Conservation (phyloP, 192 early-diverging fungal species). For the Phycomyces nitens region DNA sequence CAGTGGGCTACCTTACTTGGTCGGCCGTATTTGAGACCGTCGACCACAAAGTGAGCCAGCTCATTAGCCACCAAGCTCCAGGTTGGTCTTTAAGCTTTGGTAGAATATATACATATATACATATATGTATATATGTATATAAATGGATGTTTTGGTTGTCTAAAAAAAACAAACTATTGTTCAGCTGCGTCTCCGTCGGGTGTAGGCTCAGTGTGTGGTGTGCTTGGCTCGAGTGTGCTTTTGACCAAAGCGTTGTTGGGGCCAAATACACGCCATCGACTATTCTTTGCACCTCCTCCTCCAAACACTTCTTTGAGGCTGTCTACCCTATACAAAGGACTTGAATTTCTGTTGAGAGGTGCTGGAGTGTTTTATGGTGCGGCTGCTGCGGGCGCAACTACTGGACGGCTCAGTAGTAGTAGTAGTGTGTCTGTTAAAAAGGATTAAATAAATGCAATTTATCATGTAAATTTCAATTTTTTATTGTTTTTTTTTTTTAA, state of each 20-base stretch:
- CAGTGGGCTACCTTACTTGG: conserved; percentile 29
- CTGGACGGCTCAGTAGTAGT: conserved; percentile 11
- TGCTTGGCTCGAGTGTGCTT: conserved; percentile 8
- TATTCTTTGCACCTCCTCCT: conserved; percentile 33
- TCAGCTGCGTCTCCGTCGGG: conserved; percentile 1
- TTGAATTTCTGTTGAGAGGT: conserved; percentile 22
- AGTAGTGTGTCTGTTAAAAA: neutral
- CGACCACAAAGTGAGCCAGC: conserved; percentile 15
- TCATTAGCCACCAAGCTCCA: conserved; percentile 3
- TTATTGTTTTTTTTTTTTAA: too few relatives aligned
- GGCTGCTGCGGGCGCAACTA: conserved; percentile 22
- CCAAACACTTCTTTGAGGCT: conserved; percentile 23
- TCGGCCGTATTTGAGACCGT: conserved; percentile 19
- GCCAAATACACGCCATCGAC: conserved; percentile 23
- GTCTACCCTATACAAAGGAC: conserved; percentile 23
- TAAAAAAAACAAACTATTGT: too few relatives aligned
- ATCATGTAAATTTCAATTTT: neutral
- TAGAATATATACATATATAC: neutral
- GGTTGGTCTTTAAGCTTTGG: neutral
- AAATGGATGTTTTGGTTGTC: too few relatives aligned
- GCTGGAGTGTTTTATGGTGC: conserved; percentile 27
- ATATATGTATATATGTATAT: too few relatives aligned
- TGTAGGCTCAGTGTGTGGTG: conserved; percentile 5
- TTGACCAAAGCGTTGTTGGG: conserved; percentile 21
- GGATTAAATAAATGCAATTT: neutral